Conservation (phyloP, 139 green algal genomes). For the Zygnema circumcarinatum region DNA sequence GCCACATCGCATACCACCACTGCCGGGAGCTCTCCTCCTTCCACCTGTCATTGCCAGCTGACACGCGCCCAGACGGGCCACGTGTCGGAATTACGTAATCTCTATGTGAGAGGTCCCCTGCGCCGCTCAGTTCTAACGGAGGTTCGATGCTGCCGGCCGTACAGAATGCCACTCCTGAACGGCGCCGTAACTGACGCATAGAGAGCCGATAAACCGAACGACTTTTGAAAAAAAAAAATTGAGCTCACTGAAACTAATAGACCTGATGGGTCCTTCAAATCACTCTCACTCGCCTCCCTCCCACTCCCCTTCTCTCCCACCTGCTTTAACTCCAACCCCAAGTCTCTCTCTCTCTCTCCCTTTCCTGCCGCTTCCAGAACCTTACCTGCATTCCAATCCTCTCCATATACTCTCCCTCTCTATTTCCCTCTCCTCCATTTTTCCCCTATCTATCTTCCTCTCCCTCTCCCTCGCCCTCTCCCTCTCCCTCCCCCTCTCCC, state of each 20-base stretch:
- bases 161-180: too few relatives aligned
- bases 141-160: too few relatives aligned
- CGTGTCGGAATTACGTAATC: neutral
- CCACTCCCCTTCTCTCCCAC: neutral
- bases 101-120: neutral
- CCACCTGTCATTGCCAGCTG: neutral
- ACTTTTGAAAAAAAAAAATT: neutral
- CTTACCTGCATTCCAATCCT: neutral
- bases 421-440: neutral
- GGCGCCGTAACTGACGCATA: too few relatives aligned
- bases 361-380: neutral
- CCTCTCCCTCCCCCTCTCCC: neutral
- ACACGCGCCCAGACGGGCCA: neutral
- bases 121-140: too few relatives aligned
- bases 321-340: neutral
- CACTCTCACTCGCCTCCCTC: neutral
- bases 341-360: neutral
- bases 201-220: neutral
- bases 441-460: neutral
- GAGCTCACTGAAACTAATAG: neutral
- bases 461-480: neutral
- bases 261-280: neutral
- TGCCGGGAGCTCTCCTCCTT: neutral
- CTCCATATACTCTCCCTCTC: neutral
- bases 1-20: too few relatives aligned